phyloP scores from a whole-genome alignment of 139 green algal genomes.

The Chloropicon primus region DNA sequence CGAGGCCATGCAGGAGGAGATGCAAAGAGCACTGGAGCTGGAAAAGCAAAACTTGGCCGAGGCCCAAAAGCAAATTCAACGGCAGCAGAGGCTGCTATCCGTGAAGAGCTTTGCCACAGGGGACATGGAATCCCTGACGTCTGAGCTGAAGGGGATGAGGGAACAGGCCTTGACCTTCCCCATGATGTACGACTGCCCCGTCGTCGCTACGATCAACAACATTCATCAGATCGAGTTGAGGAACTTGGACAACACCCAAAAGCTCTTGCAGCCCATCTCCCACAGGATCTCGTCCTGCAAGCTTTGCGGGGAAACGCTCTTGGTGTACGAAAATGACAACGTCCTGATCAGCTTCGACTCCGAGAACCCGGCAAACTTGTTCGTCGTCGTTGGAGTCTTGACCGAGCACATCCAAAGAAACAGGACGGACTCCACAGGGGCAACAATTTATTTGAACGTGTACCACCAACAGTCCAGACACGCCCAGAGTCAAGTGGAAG shows the following conservation, averaged over 20 bases:
- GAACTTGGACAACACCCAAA: background rate
- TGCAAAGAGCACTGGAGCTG: background rate
- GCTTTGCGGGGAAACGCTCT: background rate
- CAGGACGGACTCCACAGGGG: background rate
- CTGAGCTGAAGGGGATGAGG: background rate
- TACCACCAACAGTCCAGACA: background rate
- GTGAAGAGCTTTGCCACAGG: background rate
- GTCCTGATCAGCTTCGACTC: background rate
- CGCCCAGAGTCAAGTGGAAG: background rate
- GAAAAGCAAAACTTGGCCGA: background rate
- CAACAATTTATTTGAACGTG: background rate
- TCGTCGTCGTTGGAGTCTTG: background rate
- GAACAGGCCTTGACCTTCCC: background rate
- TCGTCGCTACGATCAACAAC: background rate
- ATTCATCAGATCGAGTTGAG: background rate
- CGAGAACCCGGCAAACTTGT: background rate
- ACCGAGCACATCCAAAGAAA: background rate
- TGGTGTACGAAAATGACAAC: background rate
- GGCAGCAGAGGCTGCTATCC: background rate
- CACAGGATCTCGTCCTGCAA: background rate
- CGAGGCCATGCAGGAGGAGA: background rate
- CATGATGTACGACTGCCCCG: background rate
- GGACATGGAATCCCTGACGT: background rate
- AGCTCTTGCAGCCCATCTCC: background rate
- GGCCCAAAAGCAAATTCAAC: background rate